These are phyloP conservation scores for Pyrenophora seminiperda DNA, from an alignment of 2,329 filamentous ascomycete species.

Conservation along the genomic window DNA sequence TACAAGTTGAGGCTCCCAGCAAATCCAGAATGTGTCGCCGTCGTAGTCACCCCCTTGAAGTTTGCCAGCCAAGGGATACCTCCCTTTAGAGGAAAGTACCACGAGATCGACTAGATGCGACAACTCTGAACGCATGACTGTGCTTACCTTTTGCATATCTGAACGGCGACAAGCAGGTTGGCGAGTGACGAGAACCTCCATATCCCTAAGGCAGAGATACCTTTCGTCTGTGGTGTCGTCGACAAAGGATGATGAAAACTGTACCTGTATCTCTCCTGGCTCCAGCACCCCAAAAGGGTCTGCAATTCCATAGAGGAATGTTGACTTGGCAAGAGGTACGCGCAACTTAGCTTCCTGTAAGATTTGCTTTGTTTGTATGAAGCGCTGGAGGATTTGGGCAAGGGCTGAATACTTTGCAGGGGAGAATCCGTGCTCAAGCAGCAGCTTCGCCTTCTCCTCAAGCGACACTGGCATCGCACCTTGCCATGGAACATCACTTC, in stretches of 20 bases:
- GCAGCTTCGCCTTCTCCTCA: constrained; percentile 35
- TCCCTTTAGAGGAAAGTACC: constrained; percentile 71
- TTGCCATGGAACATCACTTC: constrained; percentile 25
- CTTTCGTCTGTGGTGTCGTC: constrained; percentile 60
- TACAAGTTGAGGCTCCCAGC: constrained; percentile 72
- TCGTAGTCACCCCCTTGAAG: constrained; percentile 83
- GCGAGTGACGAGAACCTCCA: constrained; percentile 69
- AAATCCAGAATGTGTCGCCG: constrained; percentile 77
- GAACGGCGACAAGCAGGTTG: constrained; percentile 71
- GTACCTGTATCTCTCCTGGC: constrained; percentile 70
- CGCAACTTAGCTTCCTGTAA: constrained; percentile 62
- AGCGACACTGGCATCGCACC: constrained; percentile 30
- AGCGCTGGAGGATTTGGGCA: constrained; percentile 53
- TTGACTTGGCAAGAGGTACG: constrained; percentile 65
- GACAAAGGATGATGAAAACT: constrained; percentile 66
- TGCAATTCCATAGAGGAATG: constrained; percentile 68
- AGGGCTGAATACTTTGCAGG: constrained; percentile 57
- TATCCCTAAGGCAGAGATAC: constrained; percentile 59
- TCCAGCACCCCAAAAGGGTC: constrained; percentile 67
- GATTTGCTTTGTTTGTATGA: constrained; percentile 61
- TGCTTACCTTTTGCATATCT: constrained; percentile 69
- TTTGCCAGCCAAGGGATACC: constrained; percentile 68
- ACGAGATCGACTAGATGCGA: constrained; percentile 76
- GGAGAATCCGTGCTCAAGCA: constrained; percentile 60
- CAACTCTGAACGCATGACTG: constrained; percentile 62